Evolutionary conservation across 768 basidiomycete genomes (phyloP).

Genomic region (button mushroom (Agaricus bisporus)): DNA sequence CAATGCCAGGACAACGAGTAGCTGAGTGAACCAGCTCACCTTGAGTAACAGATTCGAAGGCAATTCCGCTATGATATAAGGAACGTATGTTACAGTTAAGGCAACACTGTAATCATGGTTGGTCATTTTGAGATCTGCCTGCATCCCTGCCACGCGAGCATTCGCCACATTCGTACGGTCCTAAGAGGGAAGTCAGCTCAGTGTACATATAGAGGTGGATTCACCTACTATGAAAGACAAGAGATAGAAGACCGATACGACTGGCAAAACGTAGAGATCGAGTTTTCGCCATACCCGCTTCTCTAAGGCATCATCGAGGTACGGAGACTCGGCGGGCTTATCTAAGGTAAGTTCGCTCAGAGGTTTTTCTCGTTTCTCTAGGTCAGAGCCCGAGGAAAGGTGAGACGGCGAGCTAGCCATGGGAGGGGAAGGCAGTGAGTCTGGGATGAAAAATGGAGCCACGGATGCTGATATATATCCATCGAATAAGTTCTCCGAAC

Average conservation of each 20-base stretch:
- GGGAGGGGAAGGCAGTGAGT: conserved; percentile 1
- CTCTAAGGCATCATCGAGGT: conserved; percentile 28
- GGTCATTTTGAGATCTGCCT: conserved; percentile 44
- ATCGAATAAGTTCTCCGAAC: no score
- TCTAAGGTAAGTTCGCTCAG: conserved; percentile 18
- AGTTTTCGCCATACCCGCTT: conserved; percentile 41
- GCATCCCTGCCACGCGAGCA: conserved; percentile 55
- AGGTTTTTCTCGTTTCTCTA: conserved; percentile 21
- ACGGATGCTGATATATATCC: background rate
- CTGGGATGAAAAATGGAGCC: background rate
- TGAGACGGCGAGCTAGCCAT: conserved; percentile 20
- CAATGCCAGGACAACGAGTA: background rate
- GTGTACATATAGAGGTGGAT: background rate
- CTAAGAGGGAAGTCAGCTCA: conserved; percentile 16
- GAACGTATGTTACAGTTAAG: conserved; percentile 42
- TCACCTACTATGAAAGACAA: conserved; percentile 45
- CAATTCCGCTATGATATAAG: conserved; percentile 53
- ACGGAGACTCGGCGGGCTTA: conserved; percentile 11
- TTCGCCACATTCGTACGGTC: conserved; percentile 54
- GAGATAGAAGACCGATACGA: conserved; percentile 44
- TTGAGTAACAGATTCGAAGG: conserved; percentile 58
- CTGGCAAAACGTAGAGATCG: conserved; percentile 40
- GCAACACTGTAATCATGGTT: conserved; percentile 43
- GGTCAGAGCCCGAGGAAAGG: conserved; percentile 17
- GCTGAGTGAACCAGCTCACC: conserved; percentile 18